A percentile compares a stretch with the other conserved stretches of the same genome.
These are phyloP conservation scores for Phoma sp. DNA, from an alignment of 2,329 filamentous ascomycete genomes.

Conservation along the genomic window DNA sequence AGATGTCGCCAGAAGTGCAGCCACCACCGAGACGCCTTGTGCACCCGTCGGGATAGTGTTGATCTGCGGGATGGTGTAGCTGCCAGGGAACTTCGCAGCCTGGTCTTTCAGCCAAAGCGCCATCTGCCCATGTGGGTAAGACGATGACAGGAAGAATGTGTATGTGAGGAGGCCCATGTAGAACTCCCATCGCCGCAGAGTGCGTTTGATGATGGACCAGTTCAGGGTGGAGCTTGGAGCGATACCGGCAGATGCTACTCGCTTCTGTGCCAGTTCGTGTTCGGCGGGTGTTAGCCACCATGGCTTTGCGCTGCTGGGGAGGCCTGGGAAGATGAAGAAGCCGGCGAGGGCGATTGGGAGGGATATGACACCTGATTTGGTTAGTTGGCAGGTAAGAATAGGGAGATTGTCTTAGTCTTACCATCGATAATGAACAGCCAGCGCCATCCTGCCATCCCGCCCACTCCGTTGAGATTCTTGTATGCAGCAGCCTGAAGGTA, in stretches of 20 bases:
- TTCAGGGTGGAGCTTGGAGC: conserved; percentile 50
- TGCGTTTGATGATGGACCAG: conserved; percentile 54
- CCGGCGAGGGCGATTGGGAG: conserved; percentile 62
- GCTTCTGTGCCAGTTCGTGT: conserved; percentile 38
- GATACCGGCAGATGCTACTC: conserved; percentile 40
- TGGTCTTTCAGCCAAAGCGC: conserved; percentile 60
- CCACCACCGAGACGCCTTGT: conserved; percentile 56
- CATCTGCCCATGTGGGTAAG: conserved; percentile 58
- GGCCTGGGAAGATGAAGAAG: conserved; percentile 61
- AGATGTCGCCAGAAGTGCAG: conserved; percentile 58
- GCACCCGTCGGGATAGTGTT: conserved; percentile 59
- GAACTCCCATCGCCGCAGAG: conserved; percentile 58
- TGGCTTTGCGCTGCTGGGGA: conserved; percentile 57
- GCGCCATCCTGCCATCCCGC: conserved; percentile 58
- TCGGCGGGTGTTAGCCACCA: conserved; percentile 54
- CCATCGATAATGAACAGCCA: conserved; percentile 62
- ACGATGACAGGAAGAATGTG: conserved; percentile 48
- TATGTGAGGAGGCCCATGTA: conserved; percentile 58
- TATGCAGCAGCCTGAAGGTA: conserved; percentile 63
- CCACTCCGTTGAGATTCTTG: conserved; percentile 56
- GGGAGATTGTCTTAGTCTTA: background rate
- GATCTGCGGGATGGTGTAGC: conserved; percentile 56
- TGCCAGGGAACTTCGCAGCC: conserved; percentile 37
- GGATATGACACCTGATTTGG: conserved; percentile 55
- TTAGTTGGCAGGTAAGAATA: background rate